A percentile compares a stretch with the other conserved stretches of the same genome.
These are phyloP conservation scores for Vitis rotundifolia DNA, from an alignment of 164 flowering plant genomes.

Conservation along the genomic window DNA sequence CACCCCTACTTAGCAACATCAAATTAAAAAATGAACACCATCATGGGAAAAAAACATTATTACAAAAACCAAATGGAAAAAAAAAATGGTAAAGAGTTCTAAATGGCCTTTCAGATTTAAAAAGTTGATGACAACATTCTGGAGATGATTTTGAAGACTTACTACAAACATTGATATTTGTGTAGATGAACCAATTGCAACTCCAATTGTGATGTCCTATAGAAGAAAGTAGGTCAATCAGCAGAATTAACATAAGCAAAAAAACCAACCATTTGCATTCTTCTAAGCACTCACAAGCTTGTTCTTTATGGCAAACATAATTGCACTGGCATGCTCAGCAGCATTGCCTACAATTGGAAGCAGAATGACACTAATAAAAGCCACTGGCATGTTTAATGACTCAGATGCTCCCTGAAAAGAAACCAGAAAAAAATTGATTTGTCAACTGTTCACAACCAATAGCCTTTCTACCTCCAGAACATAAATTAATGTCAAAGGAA, in stretches of 20 bases:
- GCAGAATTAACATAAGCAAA: too few relatives aligned
- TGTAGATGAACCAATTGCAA: constrained; percentile 59
- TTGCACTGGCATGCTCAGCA: constrained; percentile 67
- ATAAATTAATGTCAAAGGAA: neutral
- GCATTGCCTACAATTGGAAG: constrained; percentile 74
- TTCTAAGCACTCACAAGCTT: constrained; percentile 47
- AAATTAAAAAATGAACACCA: too few relatives aligned
- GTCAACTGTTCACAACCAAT: neutral
- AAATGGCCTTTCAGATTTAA: too few relatives aligned
- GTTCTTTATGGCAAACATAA: constrained; percentile 70
- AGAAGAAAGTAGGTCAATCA: constrained; percentile 1
- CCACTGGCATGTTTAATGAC: constrained; percentile 45
- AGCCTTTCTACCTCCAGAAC: too few relatives aligned
- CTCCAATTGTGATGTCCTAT: constrained; percentile 55
- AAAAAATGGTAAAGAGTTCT: too few relatives aligned
- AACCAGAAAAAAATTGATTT: too few relatives aligned
- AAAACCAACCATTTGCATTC: too few relatives aligned
- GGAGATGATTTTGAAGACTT: neutral
- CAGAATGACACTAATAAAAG: constrained; percentile 61
- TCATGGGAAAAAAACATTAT: too few relatives aligned
- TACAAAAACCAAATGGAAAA: too few relatives aligned
- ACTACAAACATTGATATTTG: constrained; percentile 58
- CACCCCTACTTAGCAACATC: too few relatives aligned
- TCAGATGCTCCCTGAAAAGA: constrained; percentile 51
- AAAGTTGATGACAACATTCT: too few relatives aligned